Evolutionary conservation across 306 rosid genomes (phyloP).

Genomic region (Gillenia trifoliata): DNA sequence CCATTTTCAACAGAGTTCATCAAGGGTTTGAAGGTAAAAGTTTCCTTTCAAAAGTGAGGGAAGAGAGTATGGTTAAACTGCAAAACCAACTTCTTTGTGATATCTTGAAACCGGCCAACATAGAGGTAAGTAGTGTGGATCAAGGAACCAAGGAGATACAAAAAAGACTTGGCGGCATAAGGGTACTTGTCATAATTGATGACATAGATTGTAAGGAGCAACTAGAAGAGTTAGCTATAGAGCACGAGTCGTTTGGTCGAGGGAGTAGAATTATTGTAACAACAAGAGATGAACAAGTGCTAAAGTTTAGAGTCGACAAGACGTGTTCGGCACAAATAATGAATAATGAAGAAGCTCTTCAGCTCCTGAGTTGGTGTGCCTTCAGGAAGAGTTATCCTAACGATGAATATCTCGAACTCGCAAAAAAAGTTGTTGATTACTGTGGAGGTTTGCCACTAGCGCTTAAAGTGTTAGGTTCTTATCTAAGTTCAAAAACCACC

Average conservation of each 20-base stretch:
- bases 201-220: not conserved
- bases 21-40: slow-evolving; percentile 8
- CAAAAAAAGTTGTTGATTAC: slow-evolving; percentile 5
- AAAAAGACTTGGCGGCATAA: not conserved
- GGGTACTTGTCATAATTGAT: slow-evolving; percentile 17
- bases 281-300: slow-evolving; percentile 7
- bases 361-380: slow-evolving; percentile 29
- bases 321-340: not conserved
- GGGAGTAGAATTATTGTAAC: slow-evolving; percentile 31
- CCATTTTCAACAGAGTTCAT: slow-evolving; percentile 10
- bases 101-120: not conserved
- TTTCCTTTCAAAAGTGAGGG: slow-evolving; percentile 13
- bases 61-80: not conserved
- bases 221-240: not conserved
- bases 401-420: not conserved
- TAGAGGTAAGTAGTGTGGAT: not conserved
- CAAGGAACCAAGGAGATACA: not conserved
- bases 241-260: not conserved
- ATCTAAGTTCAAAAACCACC: slow-evolving; percentile 5
- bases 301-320: not conserved
- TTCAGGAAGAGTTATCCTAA: not conserved
- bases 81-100: slow-evolving; percentile 21
- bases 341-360: slow-evolving; percentile 15
- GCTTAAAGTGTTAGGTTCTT: slow-evolving; percentile 36
- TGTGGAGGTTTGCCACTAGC: slow-evolving; percentile 42